A percentile compares a stretch with the other conserved stretches of the same genome.
Evolutionary conservation across 345 rosid genomes (phyloP).

Genomic region (Pelargonium nanum): DNA sequence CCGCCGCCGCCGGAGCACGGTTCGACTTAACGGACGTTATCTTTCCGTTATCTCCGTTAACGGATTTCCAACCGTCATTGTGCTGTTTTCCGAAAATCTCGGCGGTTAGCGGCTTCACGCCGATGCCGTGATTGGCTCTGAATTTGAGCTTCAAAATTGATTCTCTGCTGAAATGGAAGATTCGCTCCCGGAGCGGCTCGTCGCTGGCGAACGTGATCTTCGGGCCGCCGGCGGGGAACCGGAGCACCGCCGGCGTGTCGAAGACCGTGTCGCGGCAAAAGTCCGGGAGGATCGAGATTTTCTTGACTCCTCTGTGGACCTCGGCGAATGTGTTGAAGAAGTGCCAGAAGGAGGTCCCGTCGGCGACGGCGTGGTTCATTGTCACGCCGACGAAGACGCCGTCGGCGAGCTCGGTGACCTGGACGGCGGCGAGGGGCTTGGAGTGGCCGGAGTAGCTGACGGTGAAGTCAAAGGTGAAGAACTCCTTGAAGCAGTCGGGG

Average conservation of each 20-base stretch:
- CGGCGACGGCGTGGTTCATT: constrained; percentile 76
- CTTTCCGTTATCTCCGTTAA: constrained; percentile 40
- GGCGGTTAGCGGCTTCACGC: no score
- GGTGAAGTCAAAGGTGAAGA: constrained; percentile 57
- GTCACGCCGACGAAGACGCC: constrained; percentile 73
- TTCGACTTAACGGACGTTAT: constrained; percentile 10
- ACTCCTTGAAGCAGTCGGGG: constrained; percentile 50
- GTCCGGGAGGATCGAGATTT: constrained; percentile 55
- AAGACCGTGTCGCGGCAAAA: constrained; percentile 56
- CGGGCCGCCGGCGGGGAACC: constrained; percentile 73
- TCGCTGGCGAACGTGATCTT: constrained; percentile 53
- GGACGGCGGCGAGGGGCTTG: constrained; percentile 66
- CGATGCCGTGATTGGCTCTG: constrained; percentile 33
- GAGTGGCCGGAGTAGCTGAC: constrained; percentile 76
- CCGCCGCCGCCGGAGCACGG: constrained; percentile 32
- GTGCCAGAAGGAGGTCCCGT: constrained; percentile 96
- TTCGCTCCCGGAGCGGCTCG: constrained; percentile 69
- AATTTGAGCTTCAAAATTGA: constrained; percentile 53
- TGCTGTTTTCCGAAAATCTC: constrained; percentile 43
- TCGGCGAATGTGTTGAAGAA: constrained; percentile 84
- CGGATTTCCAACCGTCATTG: constrained; percentile 41
- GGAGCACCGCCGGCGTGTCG: constrained; percentile 49
- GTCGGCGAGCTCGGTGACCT: constrained; percentile 68
- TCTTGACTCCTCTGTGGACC: constrained; percentile 41
- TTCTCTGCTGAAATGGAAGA: constrained; percentile 73